Evolutionary conservation across 2,329 filamentous ascomycete species (phyloP).

Genomic region (Monilinia vaccinii-corymbosi): DNA sequence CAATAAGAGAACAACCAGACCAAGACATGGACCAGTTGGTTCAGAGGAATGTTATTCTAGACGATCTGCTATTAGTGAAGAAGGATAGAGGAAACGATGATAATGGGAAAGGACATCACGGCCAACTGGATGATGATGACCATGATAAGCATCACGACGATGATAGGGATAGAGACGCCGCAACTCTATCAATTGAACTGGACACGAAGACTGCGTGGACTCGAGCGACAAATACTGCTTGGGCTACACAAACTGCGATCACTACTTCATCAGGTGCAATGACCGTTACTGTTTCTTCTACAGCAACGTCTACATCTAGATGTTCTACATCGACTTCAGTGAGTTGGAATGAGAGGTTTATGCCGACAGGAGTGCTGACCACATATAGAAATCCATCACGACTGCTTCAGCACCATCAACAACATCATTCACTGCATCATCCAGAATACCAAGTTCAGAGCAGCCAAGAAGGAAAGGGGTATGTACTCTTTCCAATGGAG

Average conservation of each 20-base stretch:
- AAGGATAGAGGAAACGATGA: constrained; percentile 3
- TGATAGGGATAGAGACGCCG: background rate
- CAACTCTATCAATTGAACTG: background rate
- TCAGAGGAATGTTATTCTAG: constrained; percentile 10
- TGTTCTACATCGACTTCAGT: background rate
- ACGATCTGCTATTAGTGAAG: background rate
- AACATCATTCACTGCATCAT: background rate
- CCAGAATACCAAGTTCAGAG: background rate
- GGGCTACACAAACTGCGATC: constrained; percentile 4
- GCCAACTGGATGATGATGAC: background rate
- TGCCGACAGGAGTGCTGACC: background rate
- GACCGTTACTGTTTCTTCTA: background rate
- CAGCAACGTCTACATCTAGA: background rate
- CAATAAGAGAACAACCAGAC: constrained; percentile 19
- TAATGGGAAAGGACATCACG: background rate
- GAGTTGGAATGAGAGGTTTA: background rate
- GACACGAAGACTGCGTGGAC: constrained; percentile 1
- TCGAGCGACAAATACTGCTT: constrained; percentile 4
- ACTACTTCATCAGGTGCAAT: background rate
- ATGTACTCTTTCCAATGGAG: constrained; percentile 1
- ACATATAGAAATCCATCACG: background rate
- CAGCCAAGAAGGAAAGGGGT: constrained; percentile 1
- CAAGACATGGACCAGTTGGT: constrained; percentile 12
- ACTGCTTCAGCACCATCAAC: background rate
- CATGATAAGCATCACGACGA: background rate